Conservation (phyloP, 139 green algal genomes). For the Pedinophyceae sp. region DNA sequence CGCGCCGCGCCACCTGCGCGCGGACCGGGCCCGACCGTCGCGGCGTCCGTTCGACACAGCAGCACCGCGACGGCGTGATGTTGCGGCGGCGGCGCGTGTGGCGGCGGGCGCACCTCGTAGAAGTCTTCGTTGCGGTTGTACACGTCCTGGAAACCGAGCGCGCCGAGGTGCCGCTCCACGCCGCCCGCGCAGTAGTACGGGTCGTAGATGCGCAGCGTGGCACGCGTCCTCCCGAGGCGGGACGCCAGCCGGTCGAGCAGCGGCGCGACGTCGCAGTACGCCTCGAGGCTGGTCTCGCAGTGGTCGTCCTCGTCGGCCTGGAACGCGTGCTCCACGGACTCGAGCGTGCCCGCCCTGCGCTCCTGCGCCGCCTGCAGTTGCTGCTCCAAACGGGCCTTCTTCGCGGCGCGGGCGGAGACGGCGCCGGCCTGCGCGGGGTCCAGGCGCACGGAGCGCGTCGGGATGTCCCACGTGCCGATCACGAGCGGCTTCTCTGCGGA, state of each 20-base stretch:
- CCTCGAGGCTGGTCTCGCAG: conserved; percentile 17
- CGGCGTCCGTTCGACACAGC: no score
- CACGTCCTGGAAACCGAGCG: conserved; percentile 13
- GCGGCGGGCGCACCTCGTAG: conserved; percentile 9
- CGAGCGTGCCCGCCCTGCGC: no score
- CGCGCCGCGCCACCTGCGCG: not conserved
- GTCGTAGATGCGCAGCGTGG: conserved; percentile 15
- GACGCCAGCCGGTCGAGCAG: conserved; percentile 6
- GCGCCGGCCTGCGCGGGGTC: no score
- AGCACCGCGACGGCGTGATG: not conserved
- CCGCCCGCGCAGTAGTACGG: conserved; percentile 16
- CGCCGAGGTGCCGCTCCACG: not conserved
- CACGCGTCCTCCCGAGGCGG: conserved; percentile 7
- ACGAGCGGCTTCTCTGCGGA: no score
- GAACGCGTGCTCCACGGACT: no score
- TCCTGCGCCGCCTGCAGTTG: no score
- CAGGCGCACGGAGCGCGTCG: no score
- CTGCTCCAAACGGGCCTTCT: no score
- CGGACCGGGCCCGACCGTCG: no score
- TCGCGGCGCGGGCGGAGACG: no score
- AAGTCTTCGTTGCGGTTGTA: conserved; percentile 19
- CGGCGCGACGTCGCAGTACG: conserved; percentile 9
- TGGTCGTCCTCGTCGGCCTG: conserved; percentile 16
- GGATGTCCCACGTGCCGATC: no score
- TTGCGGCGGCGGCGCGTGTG: not conserved